Evolutionary conservation across 106 monocot genomes (phyloP).

Genomic region (Apostasia ramifera): DNA sequence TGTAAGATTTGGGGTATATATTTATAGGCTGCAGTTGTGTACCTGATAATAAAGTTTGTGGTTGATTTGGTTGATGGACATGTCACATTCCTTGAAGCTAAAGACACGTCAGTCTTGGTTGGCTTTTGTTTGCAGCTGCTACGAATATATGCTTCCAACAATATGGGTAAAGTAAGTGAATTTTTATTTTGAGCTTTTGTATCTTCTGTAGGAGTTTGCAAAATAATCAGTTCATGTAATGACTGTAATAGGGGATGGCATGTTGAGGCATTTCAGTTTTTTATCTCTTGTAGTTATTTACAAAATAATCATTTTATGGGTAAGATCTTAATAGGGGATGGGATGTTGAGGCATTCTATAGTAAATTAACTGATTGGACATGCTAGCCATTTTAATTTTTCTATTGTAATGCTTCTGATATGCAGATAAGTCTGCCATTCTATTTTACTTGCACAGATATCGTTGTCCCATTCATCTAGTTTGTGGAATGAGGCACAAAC

Average conservation of each 20-base stretch:
- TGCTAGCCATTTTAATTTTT: too few species aligned
- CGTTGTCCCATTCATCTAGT: slow-evolving; percentile 58
- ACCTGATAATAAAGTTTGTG: slow-evolving; percentile 88
- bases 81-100: slow-evolving; percentile 57
- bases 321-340: too few species aligned
- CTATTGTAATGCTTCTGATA: too few species aligned
- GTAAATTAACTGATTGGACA: too few species aligned
- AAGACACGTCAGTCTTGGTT: slow-evolving; percentile 74
- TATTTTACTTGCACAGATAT: slow-evolving; percentile 34
- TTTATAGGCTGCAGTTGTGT: slow-evolving; percentile 73
- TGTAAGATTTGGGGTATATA: not conserved
- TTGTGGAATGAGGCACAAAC: slow-evolving; percentile 66
- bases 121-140: slow-evolving; percentile 81
- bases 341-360: too few species aligned
- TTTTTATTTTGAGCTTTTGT: not conserved
- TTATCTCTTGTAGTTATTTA: too few species aligned
- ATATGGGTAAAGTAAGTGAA: slow-evolving; percentile 72
- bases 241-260: too few species aligned
- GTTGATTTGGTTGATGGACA: slow-evolving; percentile 88
- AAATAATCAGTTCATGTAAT: too few species aligned
- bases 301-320: too few species aligned
- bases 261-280: too few species aligned
- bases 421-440: too few species aligned
- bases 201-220: too few species aligned
- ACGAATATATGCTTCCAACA: slow-evolving; percentile 84